Evolutionary conservation across 495 filamentous ascomycete genomes (phyloP), one percentile per base, ranked within the genome.

Genomic region (Pyrenula aspistea): DNA sequence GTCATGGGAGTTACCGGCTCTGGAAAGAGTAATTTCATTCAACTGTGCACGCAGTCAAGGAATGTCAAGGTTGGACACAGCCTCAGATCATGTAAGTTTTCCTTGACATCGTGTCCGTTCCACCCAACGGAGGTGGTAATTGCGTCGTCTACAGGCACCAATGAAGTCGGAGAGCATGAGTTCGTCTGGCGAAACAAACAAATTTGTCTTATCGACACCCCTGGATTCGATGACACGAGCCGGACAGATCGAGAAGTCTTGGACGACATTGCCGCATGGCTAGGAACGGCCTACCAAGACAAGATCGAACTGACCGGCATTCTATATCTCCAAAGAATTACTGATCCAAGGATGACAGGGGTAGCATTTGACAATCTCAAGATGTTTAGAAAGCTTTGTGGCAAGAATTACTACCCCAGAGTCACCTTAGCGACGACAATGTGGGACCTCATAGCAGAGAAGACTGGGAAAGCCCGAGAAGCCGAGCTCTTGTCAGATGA

Each of bases 311-410:
- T 68, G 19, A 51, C 54, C 20, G 70, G 70, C 19, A 62, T 71
- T 23, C 51, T 70, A n/a, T 69, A 78, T 56, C 61, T 79, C 0
- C 77, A 80, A 54, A 61, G 65, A 2, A 81, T 79, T 55, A 65
- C 55, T 2, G 68, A 78, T 22, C 36, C 54, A 0, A 58, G 72
- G 0, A 66, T 79, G 60, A 20, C 59, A 24, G 71, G 72, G 0
- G 68, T 74, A 0, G 68, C 71, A 12, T 60, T 57, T 23, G 65
- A 63, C 3, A 77, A 75, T 42, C 36, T 81, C 0, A 42, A 31
- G n/a, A 72, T 75, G 59, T 78, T 80, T 57, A 60, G 65, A 19
- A 62, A 70, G 52, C 57, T 80, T 0, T 75, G 72, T 53, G 78
- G 76, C 0, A 50, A 61, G 0, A 56, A 70, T 0, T 63, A 54